Conservation (phyloP, 169 alveolate genomes). For the Plasmodium sp. region DNA sequence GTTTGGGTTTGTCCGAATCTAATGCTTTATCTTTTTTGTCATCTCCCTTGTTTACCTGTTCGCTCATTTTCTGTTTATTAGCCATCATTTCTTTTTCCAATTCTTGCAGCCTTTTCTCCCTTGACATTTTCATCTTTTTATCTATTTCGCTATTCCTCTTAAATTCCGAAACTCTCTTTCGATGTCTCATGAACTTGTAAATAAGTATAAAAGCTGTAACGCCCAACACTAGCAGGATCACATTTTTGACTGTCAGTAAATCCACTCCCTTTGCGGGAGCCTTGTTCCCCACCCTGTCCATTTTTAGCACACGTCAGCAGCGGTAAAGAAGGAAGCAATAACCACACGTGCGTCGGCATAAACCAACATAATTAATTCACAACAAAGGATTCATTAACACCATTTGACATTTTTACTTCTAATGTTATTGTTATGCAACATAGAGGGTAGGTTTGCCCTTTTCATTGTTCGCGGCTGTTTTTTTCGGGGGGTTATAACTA, state of each 20-base stretch:
- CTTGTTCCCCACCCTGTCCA: slow-evolving; percentile 26
- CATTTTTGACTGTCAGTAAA: slow-evolving; percentile 22
- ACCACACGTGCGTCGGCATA: neutral
- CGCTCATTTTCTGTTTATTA: slow-evolving; percentile 58
- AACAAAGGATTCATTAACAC: neutral
- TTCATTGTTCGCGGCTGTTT: neutral
- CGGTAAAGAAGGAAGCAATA: neutral
- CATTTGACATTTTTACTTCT: neutral
- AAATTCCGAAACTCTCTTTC: slow-evolving; percentile 20
- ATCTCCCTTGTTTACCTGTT: slow-evolving; percentile 39
- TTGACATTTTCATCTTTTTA: slow-evolving; percentile 56
- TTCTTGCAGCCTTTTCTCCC: slow-evolving; percentile 61
- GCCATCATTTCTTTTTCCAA: slow-evolving; percentile 63
- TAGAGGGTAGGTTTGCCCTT: neutral
- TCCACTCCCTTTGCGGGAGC: neutral
- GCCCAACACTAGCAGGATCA: neutral
- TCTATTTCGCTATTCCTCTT: slow-evolving; percentile 33
- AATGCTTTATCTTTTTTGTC: slow-evolving; percentile 13
- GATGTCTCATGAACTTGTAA: slow-evolving; percentile 21
- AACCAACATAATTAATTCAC: neutral
- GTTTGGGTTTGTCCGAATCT: slow-evolving; percentile 17
- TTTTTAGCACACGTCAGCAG: slow-evolving; percentile 1
- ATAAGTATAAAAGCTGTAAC: slow-evolving; percentile 9
- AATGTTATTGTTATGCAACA: neutral
- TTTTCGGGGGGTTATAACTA: neutral